Percentiles rank a stretch among this genome's conserved stretches.
Conservation (phyloP, 2,329 filamentous ascomycete genomes). For the Chaetothyriales sp. region DNA sequence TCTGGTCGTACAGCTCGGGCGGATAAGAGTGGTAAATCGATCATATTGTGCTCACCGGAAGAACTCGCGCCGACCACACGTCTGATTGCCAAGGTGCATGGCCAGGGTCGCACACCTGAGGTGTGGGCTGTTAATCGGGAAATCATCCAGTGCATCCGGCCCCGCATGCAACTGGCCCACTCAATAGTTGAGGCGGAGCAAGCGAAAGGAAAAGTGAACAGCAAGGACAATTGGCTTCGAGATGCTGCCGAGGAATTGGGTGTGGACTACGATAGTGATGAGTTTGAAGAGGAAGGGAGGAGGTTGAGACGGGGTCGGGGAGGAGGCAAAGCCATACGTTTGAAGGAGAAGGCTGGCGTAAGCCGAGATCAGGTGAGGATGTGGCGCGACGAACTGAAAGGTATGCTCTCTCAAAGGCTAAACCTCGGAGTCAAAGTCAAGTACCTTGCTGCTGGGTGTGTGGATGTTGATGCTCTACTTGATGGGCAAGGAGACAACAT, state of each 20-base stretch:
- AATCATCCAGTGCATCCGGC: conserved; percentile 61
- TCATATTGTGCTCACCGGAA: conserved; percentile 80
- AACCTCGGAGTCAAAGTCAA: conserved; percentile 79
- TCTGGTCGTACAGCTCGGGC: conserved; percentile 89
- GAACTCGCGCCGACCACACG: conserved; percentile 75
- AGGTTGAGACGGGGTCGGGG: conserved; percentile 56
- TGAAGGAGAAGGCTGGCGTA: conserved; percentile 48
- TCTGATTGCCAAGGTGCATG: conserved; percentile 78
- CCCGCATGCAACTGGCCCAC: conserved; percentile 69
- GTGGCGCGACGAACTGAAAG: conserved; percentile 58
- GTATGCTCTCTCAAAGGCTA: conserved; percentile 56
- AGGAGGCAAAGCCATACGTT: conserved; percentile 57
- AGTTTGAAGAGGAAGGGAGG: conserved; percentile 52
- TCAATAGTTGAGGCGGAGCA: conserved; percentile 67
- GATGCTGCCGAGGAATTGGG: conserved; percentile 82
- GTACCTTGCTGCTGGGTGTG: conserved; percentile 69
- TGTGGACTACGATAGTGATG: conserved; percentile 83
- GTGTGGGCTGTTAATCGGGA: conserved; percentile 74
- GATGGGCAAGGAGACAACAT: conserved; percentile 37
- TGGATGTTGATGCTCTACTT: conserved; percentile 65
- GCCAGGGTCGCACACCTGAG: conserved; percentile 24
- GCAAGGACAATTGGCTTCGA: conserved; percentile 72
- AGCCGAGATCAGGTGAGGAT: conserved; percentile 60
- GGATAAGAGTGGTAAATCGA: conserved; percentile 60
- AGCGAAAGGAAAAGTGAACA: conserved; percentile 74